Evolutionary conservation across 2,329 filamentous ascomycete genomes (phyloP), one percentile per base, ranked within the genome.

Genomic region (Paraphaeosphaeria minitans): DNA sequence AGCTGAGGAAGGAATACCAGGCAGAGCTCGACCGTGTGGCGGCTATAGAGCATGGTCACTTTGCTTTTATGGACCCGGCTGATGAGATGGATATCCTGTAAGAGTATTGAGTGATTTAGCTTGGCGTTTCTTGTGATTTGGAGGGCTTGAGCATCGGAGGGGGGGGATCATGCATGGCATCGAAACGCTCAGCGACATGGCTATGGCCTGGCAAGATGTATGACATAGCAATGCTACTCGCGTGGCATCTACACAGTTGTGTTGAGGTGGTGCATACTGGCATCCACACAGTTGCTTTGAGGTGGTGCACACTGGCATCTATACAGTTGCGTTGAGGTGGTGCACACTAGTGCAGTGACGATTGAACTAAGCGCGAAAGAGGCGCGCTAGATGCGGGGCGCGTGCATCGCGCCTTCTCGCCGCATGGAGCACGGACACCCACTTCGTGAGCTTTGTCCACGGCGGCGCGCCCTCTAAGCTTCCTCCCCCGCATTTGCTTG

Each of bases 1-100:
- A 97, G 74, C 82, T 98, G 53, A 85, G 93, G 70, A 92, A 89
- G 76, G 90, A 94, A 74, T 99, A 97, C 75, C 91, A 96, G 78
- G 87, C 85, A 24, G 93, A 98, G 77, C 80, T 99, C 71, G 95
- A 99, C 78, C 85, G 92, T 62, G 89, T 95, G 66, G 91, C 90
- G 53, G 90, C 91, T 54, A 93, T 97, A 74, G 89, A 95, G 78
- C 91, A 91, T 72, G 93, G 96, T 58, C 88, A 96, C 73, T 97
- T 96, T 82, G 90, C 90, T 16, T 91, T 97, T 73, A 82, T 75
- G 50, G 73, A 74, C 56, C 60, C 65, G 22, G 63, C 55, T 41
- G 74, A 76, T 55, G 73, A 75, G 41, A 75, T 76, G 71, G 73
- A 77, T 52, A 70, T 77, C 46, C 62, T 77, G 63, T 75, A 69